These are phyloP conservation scores for Diaporthe citri DNA, from an alignment of 2,329 filamentous ascomycete species.

Conservation along the genomic window DNA sequence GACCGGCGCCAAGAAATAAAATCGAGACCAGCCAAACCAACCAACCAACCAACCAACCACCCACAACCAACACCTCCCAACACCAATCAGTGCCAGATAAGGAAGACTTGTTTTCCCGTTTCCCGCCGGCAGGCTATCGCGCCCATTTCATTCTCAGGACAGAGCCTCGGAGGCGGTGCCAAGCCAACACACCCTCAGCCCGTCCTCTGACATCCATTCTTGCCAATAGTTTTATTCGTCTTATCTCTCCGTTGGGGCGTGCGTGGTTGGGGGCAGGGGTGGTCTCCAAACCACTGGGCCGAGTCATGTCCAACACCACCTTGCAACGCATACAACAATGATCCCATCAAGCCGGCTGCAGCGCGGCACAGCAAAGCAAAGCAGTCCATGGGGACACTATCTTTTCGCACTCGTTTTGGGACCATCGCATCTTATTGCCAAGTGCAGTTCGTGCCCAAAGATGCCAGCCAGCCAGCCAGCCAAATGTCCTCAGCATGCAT, in stretches of 20 bases:
- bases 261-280: not conserved
- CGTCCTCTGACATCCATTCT: slow-evolving; percentile 3
- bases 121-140: not conserved
- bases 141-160: not conserved
- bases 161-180: slow-evolving; percentile 6
- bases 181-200: slow-evolving; percentile 4
- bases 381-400: not conserved
- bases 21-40: not conserved
- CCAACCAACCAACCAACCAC: not conserved
- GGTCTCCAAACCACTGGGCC: not conserved
- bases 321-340: not conserved
- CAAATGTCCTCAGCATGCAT: not conserved
- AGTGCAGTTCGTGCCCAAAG: not conserved
- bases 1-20: not conserved
- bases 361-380: not conserved
- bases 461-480: not conserved
- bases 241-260: slow-evolving; percentile 10
- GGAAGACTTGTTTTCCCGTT: not conserved
- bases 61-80: not conserved
- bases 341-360: slow-evolving; percentile 11
- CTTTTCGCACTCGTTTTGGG: not conserved
- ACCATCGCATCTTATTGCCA: slow-evolving; percentile 23
- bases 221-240: slow-evolving; percentile 5
- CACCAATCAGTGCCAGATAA: not conserved
- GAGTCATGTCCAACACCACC: slow-evolving; percentile 3